Evolutionary conservation across 2,329 filamentous ascomycete genomes (phyloP), one percentile per base, ranked within the genome.

Genomic region (Trichophaea hybrida): DNA sequence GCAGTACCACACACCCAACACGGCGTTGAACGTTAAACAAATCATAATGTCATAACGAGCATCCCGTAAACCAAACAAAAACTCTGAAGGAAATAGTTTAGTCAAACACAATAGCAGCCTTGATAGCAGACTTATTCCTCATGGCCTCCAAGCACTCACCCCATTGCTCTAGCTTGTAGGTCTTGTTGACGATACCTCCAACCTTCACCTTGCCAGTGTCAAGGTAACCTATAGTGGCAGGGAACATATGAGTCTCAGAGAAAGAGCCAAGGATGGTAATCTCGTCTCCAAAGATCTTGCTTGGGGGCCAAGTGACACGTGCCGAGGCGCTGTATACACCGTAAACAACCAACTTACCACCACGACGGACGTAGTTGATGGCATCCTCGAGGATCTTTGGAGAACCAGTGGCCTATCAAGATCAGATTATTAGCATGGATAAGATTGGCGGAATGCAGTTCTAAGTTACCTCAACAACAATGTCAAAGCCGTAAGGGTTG

Each of bases 201-300:
- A 85, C 77, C 72, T 77, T 80, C 66, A 83, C 75, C 71, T 80
- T 81, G 59, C 80, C 78, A 15, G 74, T 77, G 68, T 82, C 77
- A 52, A 77, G 72, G 64, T 79, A 79, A 66, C 77, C 75, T 63
- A 79, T 77, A 49, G 77, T 77, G 52, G 77, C 75, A 15, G 77
- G 82, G 76, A 85, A 85, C 77, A 84, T 85, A 73, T 82, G 84
- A 31, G 82, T 84, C 72, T 86, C 83, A 52, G 81, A 85, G 74
- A 87, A 88, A 56, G 80, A 84, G 32, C 84, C 83, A 57, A 87
- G 74, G 66, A 88, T 85, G 65, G 82, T 86, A 67, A 88, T 84
- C 71, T 87, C 84, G 64, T 79, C 75, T 46, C 75, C 75, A 66
- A 74, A 86, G 68, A 88, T 87, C 74, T 84, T 84, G 70, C 78